A percentile compares a stretch with the other conserved stretches of the same genome.
Evolutionary conservation across 2,329 filamentous ascomycete genomes (phyloP).

Genomic region (Diaporthe citriasiana): DNA sequence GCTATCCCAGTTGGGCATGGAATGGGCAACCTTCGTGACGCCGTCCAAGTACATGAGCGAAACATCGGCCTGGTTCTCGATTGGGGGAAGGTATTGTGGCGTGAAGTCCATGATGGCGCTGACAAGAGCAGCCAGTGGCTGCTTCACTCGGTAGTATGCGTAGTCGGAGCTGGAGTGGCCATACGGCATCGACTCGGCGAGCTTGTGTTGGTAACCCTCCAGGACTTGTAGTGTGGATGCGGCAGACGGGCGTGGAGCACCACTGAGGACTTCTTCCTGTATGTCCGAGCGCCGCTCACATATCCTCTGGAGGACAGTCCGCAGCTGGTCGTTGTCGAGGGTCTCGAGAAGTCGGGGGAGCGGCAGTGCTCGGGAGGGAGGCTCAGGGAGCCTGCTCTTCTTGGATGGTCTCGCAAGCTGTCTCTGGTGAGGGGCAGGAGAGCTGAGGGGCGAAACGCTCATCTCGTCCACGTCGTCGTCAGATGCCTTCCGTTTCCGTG

Average conservation of each 20-base stretch:
- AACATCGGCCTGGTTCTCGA: slow-evolving; percentile 84
- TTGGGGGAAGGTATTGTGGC: slow-evolving; percentile 93
- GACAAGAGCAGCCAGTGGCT: slow-evolving; percentile 83
- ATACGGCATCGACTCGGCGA: slow-evolving; percentile 87
- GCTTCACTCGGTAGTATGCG: slow-evolving; percentile 92
- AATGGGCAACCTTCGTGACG: slow-evolving; percentile 90
- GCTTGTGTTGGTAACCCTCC: slow-evolving; percentile 81
- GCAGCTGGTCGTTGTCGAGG: slow-evolving; percentile 86
- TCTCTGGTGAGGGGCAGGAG: slow-evolving; percentile 80
- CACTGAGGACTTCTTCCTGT: slow-evolving; percentile 84
- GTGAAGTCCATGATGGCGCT: slow-evolving; percentile 95
- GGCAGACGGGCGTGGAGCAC: slow-evolving; percentile 89
- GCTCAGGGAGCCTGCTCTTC: slow-evolving; percentile 66
- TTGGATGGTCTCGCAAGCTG: slow-evolving; percentile 77
- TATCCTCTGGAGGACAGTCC: slow-evolving; percentile 88
- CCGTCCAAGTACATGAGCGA: slow-evolving; percentile 91
- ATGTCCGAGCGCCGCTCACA: slow-evolving; percentile 92
- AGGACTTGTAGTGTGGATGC: slow-evolving; percentile 85
- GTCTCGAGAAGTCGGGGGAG: slow-evolving; percentile 90
- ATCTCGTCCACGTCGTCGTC: slow-evolving; percentile 88
- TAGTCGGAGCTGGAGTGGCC: slow-evolving; percentile 91
- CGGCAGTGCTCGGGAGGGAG: slow-evolving; percentile 51
- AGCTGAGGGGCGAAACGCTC: slow-evolving; percentile 88
- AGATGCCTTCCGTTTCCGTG: slow-evolving; percentile 84
- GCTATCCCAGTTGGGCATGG: slow-evolving; percentile 90